Evolutionary conservation across 768 basidiomycete genomes (phyloP), one percentile per base, ranked within the genome.

Genomic region (Coprinopsis marcescibilis): DNA sequence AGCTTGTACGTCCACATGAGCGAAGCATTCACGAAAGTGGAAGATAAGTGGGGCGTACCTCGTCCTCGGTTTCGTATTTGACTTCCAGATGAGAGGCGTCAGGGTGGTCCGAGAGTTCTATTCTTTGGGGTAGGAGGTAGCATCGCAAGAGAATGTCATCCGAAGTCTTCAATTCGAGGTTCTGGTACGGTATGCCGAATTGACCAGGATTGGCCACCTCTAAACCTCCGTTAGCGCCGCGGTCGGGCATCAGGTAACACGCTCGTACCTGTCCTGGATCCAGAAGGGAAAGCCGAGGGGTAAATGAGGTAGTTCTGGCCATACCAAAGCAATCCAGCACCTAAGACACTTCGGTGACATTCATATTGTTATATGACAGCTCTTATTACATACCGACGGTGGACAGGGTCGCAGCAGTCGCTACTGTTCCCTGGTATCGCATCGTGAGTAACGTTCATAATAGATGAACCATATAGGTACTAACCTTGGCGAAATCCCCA

Each of bases 241-340:
- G 40, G 38, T 24, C 14, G 11, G 21, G 32, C 35, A 25, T 50
- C 27, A 21, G 30, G 19, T 4, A 12, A 45, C 14, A 15, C 27
- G 11, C n/a, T 44, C 63, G 49, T 48, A 89, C 91, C 77, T 57
- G 71, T 82, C 39, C 92, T 71, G 20, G 91, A 91, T 1, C 91
- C 91, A 3, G 81, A 76, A 20, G 75, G 75, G 45, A 89, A 83
- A 6, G 84, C 83, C 14, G 89, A 83, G 1, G 93, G 93, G 62
- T 95, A 97, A 60, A 97, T 94, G 43, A 97, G 71, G 55, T 78
- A 85, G 60, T 83, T 85, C 61, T 97, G 93, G 23, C 87, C 89
- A 54, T 86, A 85, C 64, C 86, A 92, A 14, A 91, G 74, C 27
- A 93, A 72, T 8, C 85, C 83, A 41, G 76, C 76, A 49, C 81